Evolutionary conservation across 2,329 filamentous ascomycete genomes (phyloP), one percentile per base, ranked within the genome.

Genomic region (Colletotrichum tropicale): DNA sequence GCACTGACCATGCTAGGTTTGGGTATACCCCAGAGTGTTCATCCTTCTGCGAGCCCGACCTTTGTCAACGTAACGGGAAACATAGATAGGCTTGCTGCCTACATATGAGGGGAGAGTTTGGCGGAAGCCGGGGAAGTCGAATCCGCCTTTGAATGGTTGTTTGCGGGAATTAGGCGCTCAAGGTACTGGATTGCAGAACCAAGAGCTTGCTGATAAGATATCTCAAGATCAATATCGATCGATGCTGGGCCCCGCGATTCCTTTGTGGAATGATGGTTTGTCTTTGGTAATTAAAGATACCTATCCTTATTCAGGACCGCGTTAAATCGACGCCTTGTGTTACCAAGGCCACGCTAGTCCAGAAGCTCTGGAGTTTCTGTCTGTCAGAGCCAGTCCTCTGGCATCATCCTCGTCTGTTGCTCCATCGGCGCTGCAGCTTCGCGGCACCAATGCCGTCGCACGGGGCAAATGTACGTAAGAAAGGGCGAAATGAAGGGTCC

Each of bases 21-120:
- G 73, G 56, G 62, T 64, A 73, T 68, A 73, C 69, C 73, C 73
- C 64, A 60, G 69, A 75, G 70, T 68, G 73, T 75, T 73, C 70
- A 43, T 73, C 73, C 64, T 72, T 67, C 26, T 30, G 72, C 70
- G 10, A 58, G 21, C 26, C 36, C 61, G 28, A 32, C 32, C 52
- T 30, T 38, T 58, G 36, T 58, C 69, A 67, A 30, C 16, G 38
- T 24, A 66, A 73, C 43, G 16, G 48, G 21, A 60, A 60, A 61
- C 62, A 30, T n/a, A 71, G 55, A 75, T 56, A 75, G 26, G 70
- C 73, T 68, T 30, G 55, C 64, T 36, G 64, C 55, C 38, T 24
- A 48, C 73, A 75, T 58, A 16, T n/a, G 38, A 34, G 61, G 18
- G 56, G 56, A 56, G 62, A 72, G 52, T 64, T 75, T 58, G 69